Base-by-base conservation (phyloP, 371 early-diverging fungal genomes). In the Apophysomyces elegans region DNA sequence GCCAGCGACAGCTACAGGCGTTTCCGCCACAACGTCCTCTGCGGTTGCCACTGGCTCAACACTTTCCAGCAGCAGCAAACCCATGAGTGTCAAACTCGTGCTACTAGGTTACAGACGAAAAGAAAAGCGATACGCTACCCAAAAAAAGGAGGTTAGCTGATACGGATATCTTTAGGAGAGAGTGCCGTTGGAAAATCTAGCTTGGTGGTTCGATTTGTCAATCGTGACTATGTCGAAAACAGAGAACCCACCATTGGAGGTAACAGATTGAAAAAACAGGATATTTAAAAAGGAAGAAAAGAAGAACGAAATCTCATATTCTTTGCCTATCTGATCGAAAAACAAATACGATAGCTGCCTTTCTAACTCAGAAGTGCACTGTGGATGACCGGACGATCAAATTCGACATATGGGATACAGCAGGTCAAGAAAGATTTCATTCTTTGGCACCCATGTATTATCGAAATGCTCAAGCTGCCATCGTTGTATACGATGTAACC, bases 371-470 rank as follows among this genome's bases (percentile, higher is more conserved):
- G 74, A 84, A 83, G 50, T 80, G 84, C 45, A 69, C 70, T 9
- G 46, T 84, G 50, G 90, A 89, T 56, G 86, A 86, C 59, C 77
- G 75, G 62, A 74, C 86, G 21, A 87, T 87, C 66, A 87, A 88
- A 63, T 86, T 92, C 71, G 87, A 93, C 65, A 91, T 91, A 59
- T 95, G 95, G 95, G 95, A 95, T 70, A 95, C 96, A 13, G 94
- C 95, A 16, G 94, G 91, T 44, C 95, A 91, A 81, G 75, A 95
- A 75, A 86, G 95, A 59, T 95, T 87, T 64, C 88, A 89, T 72
- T 89, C 89, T 18, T 86, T 99, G 60, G 98, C 98, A 26, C 97
- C 95, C 36, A 96, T 95, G 93, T 98, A 98, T 79, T 99, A 98
- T 79, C 84, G 99, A 58, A 95, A 95, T 69, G 97, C 98, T 5